phyloP scores from a whole-genome alignment of 2,329 filamentous ascomycete species.

The Aureobasidium sp. region DNA sequence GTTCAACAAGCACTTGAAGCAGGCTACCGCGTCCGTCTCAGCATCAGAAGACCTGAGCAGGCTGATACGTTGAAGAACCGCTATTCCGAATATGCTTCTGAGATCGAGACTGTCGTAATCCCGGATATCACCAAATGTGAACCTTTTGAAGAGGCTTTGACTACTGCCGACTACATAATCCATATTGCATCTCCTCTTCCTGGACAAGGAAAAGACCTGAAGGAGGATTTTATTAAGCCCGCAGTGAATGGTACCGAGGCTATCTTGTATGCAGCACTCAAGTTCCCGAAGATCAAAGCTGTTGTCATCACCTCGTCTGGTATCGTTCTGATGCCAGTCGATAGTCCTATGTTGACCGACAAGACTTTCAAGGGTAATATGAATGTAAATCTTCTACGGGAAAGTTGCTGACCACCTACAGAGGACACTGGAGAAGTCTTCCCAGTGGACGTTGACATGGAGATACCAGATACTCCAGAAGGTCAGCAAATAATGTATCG shows the following conservation, averaged over 20 bases:
- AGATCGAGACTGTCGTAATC: slow-evolving; percentile 18
- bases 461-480: slow-evolving; percentile 14
- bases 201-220: slow-evolving; percentile 17
- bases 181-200: slow-evolving; percentile 29
- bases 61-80: neutral
- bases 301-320: slow-evolving; percentile 26
- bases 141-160: slow-evolving; percentile 19
- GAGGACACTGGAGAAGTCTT: slow-evolving; percentile 16
- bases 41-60: slow-evolving; percentile 18
- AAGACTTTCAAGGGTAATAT: neutral
- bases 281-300: slow-evolving; percentile 23
- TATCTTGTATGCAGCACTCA: slow-evolving; percentile 23
- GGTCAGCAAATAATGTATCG: slow-evolving; percentile 21
- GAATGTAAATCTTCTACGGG: neutral
- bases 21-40: slow-evolving; percentile 20
- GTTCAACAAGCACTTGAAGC: slow-evolving; percentile 20
- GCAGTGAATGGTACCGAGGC: slow-evolving; percentile 24
- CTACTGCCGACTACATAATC: slow-evolving; percentile 25
- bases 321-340: slow-evolving; percentile 20
- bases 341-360: neutral
- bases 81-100: neutral
- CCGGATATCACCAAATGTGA: slow-evolving; percentile 18
- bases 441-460: slow-evolving; percentile 16
- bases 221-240: slow-evolving; percentile 24
- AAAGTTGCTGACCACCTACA: neutral